Evolutionary conservation across 192 early-diverging fungal species (phyloP).

Genomic region (Dispira simplex): DNA sequence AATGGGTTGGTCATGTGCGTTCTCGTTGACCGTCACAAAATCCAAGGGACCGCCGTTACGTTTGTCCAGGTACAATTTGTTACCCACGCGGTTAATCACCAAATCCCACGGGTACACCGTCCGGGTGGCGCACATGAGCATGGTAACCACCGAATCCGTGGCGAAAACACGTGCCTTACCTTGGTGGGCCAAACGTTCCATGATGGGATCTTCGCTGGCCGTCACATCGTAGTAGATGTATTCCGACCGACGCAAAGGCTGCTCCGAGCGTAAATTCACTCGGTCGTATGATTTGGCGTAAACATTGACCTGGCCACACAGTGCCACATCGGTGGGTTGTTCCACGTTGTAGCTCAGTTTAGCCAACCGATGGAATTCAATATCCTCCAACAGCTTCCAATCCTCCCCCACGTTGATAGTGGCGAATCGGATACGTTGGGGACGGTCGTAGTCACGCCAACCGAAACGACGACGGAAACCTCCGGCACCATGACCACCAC

Average conservation of each 20-base stretch:
- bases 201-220: slow-evolving; percentile 76
- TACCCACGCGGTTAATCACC: slow-evolving; percentile 67
- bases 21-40: slow-evolving; percentile 89
- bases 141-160: slow-evolving; percentile 77
- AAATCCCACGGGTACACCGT: slow-evolving; percentile 95
- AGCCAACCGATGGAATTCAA: slow-evolving; percentile 77
- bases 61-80: slow-evolving; percentile 84
- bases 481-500: slow-evolving; percentile 29
- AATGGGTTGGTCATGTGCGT: slow-evolving; percentile 77
- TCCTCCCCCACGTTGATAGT: slow-evolving; percentile 74
- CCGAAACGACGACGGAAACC: slow-evolving; percentile 24
- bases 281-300: slow-evolving; percentile 81
- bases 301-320: slow-evolving; percentile 53
- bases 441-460: slow-evolving; percentile 30
- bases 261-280: slow-evolving; percentile 63
- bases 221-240: slow-evolving; percentile 59
- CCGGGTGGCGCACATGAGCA: slow-evolving; percentile 84
- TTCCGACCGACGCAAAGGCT: slow-evolving; percentile 45
- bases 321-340: slow-evolving; percentile 67
- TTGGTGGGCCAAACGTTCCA: slow-evolving; percentile 33
- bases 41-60: slow-evolving; percentile 68
- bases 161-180: slow-evolving; percentile 60
- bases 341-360: slow-evolving; percentile 67
- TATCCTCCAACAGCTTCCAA: slow-evolving; percentile 89
- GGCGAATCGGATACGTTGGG: slow-evolving; percentile 65